Conservation (phyloP, 768 basidiomycete genomes). For the Lactarius trivialis region DNA sequence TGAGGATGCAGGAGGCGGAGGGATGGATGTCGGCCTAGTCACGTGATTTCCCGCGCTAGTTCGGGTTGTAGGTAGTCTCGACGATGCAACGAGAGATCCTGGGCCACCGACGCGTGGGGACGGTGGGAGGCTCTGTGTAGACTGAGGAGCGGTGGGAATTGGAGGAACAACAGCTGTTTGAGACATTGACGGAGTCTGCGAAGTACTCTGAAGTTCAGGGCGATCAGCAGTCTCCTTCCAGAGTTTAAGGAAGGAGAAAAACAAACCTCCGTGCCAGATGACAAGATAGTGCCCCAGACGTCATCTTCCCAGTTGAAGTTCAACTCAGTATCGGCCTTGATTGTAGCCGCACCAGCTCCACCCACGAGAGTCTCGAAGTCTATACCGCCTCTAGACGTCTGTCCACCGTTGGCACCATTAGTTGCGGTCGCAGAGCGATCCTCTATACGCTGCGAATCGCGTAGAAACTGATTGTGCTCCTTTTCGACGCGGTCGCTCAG, state of each 20-base stretch:
- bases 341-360: slow-evolving; percentile 39
- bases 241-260: neutral
- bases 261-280: slow-evolving; percentile 35
- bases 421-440: slow-evolving; percentile 53
- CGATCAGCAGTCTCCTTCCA: neutral
- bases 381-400: slow-evolving; percentile 42
- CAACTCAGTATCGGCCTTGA: slow-evolving; percentile 41
- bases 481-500: slow-evolving; percentile 82
- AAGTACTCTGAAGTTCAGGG: neutral
- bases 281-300: slow-evolving; percentile 76
- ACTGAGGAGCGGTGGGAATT: slow-evolving; percentile 21
- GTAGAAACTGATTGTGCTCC: slow-evolving; percentile 88
- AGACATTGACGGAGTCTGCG: slow-evolving; percentile 28
- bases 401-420: slow-evolving; percentile 31
- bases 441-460: slow-evolving; percentile 87
- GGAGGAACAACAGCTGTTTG: slow-evolving; percentile 22
- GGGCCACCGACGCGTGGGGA: slow-evolving; percentile 33
- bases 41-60: slow-evolving; percentile 25
- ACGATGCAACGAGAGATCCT: slow-evolving; percentile 29
- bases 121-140: slow-evolving; percentile 20
- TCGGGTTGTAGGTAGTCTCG: slow-evolving; percentile 32
- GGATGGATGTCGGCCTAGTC: neutral
- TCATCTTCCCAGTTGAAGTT: slow-evolving; percentile 70
- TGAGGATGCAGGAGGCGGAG: slow-evolving; percentile 23
- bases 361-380: slow-evolving; percentile 88